Conservation (phyloP, 192 early-diverging fungal species). For the Coemansia sp. region DNA sequence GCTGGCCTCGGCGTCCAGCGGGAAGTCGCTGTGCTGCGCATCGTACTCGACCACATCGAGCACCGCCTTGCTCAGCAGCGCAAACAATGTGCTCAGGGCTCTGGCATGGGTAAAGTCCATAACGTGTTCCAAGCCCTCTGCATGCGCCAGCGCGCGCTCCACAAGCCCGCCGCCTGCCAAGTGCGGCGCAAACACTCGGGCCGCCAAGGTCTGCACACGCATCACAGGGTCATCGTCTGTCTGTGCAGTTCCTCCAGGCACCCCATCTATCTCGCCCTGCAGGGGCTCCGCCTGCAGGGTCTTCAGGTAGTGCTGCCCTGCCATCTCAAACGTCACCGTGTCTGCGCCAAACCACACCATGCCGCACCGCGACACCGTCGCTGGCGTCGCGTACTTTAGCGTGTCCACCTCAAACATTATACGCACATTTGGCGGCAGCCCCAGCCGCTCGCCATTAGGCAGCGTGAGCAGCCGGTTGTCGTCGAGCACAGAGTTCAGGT, state of each 20-base stretch:
- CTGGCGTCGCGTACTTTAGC: constrained; percentile 95
- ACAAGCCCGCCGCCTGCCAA: constrained; percentile 78
- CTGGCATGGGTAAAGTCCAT: constrained; percentile 96
- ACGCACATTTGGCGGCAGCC: constrained; percentile 91
- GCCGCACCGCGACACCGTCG: constrained; percentile 98
- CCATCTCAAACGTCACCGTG: constrained; percentile 78
- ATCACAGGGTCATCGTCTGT: constrained; percentile 57
- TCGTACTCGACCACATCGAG: constrained; percentile 88
- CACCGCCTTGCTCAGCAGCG: constrained; percentile 86
- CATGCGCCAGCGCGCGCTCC: constrained; percentile 62
- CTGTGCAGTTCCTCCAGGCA: constrained; percentile 50
- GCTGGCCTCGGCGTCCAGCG: constrained; percentile 73
- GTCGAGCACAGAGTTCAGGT: constrained; percentile 90
- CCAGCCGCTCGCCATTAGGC: constrained; percentile 97
- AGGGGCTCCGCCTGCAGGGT: constrained; percentile 70
- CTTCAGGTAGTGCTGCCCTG: constrained; percentile 79
- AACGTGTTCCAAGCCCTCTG: constrained; percentile 82
- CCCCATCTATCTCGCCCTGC: constrained; percentile 61
- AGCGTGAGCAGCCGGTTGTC: constrained; percentile 97
- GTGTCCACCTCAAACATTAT: constrained; percentile 99
- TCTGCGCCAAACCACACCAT: constrained; percentile 99
- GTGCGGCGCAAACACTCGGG: constrained; percentile 68
- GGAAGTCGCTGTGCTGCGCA: constrained; percentile 90
- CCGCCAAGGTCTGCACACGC: constrained; percentile 73
- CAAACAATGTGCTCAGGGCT: constrained; percentile 83